Percentiles rank a stretch among this genome's conserved stretches.
These are phyloP conservation scores for Candida sithepensis DNA, from an alignment of 805 yeast species.

Conservation along the genomic window DNA sequence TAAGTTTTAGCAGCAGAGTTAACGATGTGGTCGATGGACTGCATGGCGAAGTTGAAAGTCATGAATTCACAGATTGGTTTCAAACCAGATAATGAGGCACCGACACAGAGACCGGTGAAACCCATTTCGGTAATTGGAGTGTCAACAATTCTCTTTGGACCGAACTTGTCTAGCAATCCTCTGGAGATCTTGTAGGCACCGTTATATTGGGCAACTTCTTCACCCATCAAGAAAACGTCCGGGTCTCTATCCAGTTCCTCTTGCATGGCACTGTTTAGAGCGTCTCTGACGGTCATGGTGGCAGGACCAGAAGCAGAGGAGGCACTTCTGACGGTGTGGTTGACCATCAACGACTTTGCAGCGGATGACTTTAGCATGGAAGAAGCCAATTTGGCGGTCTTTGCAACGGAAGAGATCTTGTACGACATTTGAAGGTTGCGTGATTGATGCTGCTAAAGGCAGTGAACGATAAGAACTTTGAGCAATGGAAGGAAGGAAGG, in stretches of 20 bases:
- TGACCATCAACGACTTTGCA: slow-evolving; percentile 10
- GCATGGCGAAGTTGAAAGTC: slow-evolving; percentile 99
- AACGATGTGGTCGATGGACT: slow-evolving; percentile 96
- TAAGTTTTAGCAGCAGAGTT: slow-evolving; percentile 98
- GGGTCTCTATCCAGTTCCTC: slow-evolving; percentile 97
- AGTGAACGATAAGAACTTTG: too few relatives aligned
- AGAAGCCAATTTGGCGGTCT: slow-evolving; percentile 35
- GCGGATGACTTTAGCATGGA: slow-evolving; percentile 23
- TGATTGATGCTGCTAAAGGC: too few relatives aligned
- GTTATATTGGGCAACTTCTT: slow-evolving; percentile 98
- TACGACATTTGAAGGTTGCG: slow-evolving; percentile 4
- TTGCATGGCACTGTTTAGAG: slow-evolving; percentile 89
- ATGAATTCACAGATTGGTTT: slow-evolving; percentile 97
- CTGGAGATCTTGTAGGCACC: slow-evolving; percentile 98
- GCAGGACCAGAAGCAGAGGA: slow-evolving; percentile 49
- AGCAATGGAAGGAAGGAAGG: too few relatives aligned
- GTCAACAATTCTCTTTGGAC: slow-evolving; percentile 89
- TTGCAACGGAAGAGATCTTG: slow-evolving; percentile 34
- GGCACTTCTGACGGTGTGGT: slow-evolving; percentile 37
- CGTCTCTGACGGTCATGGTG: slow-evolving; percentile 92
- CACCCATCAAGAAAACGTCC: slow-evolving; percentile 93
- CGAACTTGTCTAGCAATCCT: slow-evolving; percentile 92
- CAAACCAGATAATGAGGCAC: slow-evolving; percentile 94
- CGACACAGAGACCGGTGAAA: slow-evolving; percentile 90
- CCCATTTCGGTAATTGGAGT: slow-evolving; percentile 99